Evolutionary conservation across 148 eudicot genomes (phyloP), one percentile per base, ranked within the genome.

Genomic region (Silene uniflora): DNA sequence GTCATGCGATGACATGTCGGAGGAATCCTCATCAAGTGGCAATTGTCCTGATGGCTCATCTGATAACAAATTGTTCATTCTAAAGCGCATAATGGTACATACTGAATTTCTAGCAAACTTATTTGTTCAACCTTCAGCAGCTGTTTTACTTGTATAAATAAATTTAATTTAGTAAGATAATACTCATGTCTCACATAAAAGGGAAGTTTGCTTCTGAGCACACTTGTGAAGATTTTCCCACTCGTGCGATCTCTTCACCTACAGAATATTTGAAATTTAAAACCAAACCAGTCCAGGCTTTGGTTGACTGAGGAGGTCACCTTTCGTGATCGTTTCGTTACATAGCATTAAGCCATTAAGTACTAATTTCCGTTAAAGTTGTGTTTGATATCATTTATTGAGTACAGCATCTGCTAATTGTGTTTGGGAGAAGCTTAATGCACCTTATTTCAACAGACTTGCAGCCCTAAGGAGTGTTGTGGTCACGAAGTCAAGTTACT

Each of bases 61-160:
- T 24, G 80, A 78, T 35, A 86, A 85, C 64, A 84, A 73, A 76
- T 77, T 89, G 84, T 92, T 88, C 87, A 92, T 95, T 75, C 83
- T 95, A 79, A 95, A 95, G 86, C 93, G 97, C 59, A 90, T 95
- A 80, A 92, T 95, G 99, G 99, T 90, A 93, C 35, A 67, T 23
- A 24, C 56, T 32, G 44, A 73, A 17, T 39, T 62, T 23, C 29
- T 23, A 55, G 0, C 7, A 0, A 19, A 17, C 62, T 25, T 7
- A 58, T 6, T 35, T 73, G 19, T 56, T n/a, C 19, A 35, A 17
- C 35, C 54, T 32, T 32, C 35, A 2, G 35, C 35, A 49, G 21
- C 60, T 1, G 22, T 7, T 73, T 52, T 54, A 2, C 14, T 64
- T 12, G 29, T 6, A 13, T 64, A 14, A 27, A 29, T 16, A 25